Evolutionary conservation across 179 eudicot species (phyloP).

Genomic region (Pouteria campechiana): DNA sequence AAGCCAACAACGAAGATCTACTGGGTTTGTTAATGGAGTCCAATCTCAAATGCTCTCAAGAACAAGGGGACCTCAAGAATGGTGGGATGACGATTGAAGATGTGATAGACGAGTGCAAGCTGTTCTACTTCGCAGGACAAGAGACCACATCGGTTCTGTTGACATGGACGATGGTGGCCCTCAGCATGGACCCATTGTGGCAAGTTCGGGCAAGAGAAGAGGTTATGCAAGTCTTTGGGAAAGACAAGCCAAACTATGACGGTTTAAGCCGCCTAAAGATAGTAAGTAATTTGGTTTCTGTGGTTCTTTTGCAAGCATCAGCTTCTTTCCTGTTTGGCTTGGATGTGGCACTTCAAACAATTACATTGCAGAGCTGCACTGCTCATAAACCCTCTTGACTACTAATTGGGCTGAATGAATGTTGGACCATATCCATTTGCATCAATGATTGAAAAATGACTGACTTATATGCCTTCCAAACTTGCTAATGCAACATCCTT

Average conservation of each 20-base stretch:
- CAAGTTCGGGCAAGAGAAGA: constrained; percentile 18
- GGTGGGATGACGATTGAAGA: constrained; percentile 9
- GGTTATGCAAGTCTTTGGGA: constrained; percentile 7
- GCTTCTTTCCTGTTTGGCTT: too few species aligned
- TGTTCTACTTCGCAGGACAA: constrained; percentile 16
- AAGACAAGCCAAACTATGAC: constrained; percentile 8
- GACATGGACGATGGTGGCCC: constrained; percentile 9
- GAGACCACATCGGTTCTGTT: constrained; percentile 15
- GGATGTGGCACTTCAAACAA: too few species aligned
- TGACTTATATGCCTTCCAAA: too few species aligned
- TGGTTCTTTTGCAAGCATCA: too few species aligned
- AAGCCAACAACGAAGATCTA: constrained; percentile 3
- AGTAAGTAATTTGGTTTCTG: too few species aligned
- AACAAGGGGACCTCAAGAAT: constrained; percentile 1
- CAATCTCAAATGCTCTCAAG: constrained; percentile 3
- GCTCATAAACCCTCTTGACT: too few species aligned
- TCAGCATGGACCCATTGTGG: constrained; percentile 9
- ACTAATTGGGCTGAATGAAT: too few species aligned
- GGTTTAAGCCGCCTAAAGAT: constrained; percentile 11
- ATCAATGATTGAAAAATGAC: too few species aligned
- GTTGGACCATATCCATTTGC: too few species aligned
- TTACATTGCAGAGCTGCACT: too few species aligned
- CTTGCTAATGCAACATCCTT: too few species aligned
- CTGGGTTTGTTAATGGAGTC: constrained; percentile 8
- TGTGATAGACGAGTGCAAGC: constrained; percentile 15